Evolutionary conservation across 441 rosid species (phyloP).

Genomic region (Sinapis alba): DNA sequence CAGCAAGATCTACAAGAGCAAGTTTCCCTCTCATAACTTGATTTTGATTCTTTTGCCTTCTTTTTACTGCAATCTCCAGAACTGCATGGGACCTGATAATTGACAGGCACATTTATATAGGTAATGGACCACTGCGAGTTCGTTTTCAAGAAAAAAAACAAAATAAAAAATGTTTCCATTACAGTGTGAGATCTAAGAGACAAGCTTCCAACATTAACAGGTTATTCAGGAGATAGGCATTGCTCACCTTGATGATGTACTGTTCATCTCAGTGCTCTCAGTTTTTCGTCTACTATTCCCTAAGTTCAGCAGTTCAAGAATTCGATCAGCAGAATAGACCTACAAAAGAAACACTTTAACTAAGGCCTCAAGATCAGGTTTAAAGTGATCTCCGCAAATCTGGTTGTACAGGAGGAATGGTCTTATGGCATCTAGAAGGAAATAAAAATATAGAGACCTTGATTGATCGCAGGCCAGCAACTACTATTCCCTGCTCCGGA

Average conservation of each 20-base stretch:
- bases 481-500: constrained; percentile 88
- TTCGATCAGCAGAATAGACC: constrained; percentile 90
- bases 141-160: background rate
- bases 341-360: constrained; percentile 32
- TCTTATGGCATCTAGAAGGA: background rate
- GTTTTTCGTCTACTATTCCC: constrained; percentile 92
- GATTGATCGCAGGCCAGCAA: constrained; percentile 82
- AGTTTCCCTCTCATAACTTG: constrained; percentile 87
- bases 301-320: constrained; percentile 84
- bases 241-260: constrained; percentile 83
- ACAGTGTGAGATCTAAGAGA: constrained; percentile 12
- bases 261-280: constrained; percentile 89
- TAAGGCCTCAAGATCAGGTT: background rate
- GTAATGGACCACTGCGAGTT: constrained; percentile 10
- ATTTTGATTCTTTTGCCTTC: constrained; percentile 76
- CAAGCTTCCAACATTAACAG: background rate
- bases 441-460: constrained; percentile 57
- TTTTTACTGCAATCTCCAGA: constrained; percentile 81
- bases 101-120: constrained; percentile 26
- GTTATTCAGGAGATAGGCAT: constrained; percentile 1
- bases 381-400: background rate
- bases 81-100: constrained; percentile 85
- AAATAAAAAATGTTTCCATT: background rate
- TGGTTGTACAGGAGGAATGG: background rate
- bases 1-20: constrained; percentile 98